Conservation (phyloP, 1,284 basidiomycete species). For the Wolfiporia cocos region DNA sequence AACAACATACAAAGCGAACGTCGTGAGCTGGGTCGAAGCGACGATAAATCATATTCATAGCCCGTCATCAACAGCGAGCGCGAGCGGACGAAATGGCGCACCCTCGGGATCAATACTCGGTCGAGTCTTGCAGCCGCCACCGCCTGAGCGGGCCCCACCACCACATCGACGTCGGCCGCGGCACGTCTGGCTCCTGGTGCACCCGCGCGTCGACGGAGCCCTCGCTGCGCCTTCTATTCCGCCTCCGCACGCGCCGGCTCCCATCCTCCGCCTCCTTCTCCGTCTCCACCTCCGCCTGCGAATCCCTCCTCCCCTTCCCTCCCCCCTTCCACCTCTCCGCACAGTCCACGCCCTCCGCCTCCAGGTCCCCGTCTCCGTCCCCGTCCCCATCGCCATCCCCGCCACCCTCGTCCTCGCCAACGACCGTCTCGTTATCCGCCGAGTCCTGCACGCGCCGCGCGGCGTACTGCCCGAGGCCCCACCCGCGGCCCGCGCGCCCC, state of each 20-base stretch:
- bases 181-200: conserved; percentile 2
- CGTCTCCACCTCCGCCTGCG: conserved; percentile 5
- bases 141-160: conserved; percentile 72
- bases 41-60: too few relatives aligned
- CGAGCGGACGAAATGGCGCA: too few relatives aligned
- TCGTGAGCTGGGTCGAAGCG: too few relatives aligned
- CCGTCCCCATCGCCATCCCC: conserved; percentile 15
- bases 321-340: conserved; percentile 10
- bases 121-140: conserved; percentile 73
- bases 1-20: too few relatives aligned
- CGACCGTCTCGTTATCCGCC: conserved; percentile 16
- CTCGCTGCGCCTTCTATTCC: conserved; percentile 10
- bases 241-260: conserved; percentile 8
- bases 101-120: conserved; percentile 45
- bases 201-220: conserved; percentile 2
- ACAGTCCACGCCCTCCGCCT: background rate
- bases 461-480: conserved; percentile 47
- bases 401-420: conserved; percentile 17
- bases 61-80: too few relatives aligned
- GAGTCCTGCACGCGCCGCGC: conserved; percentile 23
- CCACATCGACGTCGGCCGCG: conserved; percentile 45
- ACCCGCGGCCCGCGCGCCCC: conserved; percentile 33
- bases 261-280: conserved; percentile 13
- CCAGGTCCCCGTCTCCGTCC: conserved; percentile 10
- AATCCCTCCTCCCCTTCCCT: background rate